Evolutionary conservation across 768 basidiomycete species (phyloP).

Genomic region (Strobilomyces dryophilus): DNA sequence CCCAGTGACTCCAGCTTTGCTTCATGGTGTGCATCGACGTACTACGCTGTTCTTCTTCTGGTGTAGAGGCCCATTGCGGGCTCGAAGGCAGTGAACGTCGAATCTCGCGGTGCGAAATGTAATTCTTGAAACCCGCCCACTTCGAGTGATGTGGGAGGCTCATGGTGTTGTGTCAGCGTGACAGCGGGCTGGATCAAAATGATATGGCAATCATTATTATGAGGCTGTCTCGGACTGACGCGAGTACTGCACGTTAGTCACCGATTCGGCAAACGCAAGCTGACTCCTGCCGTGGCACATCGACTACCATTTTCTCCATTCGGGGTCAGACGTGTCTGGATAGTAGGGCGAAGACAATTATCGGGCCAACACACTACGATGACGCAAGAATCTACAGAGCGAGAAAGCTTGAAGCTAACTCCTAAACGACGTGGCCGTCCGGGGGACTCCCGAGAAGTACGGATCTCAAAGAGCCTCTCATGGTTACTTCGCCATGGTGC

Average conservation of each 20-base stretch:
- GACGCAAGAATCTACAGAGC: slow-evolving; percentile 6
- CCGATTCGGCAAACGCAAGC: not conserved
- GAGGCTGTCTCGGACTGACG: slow-evolving; percentile 6
- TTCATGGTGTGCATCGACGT: slow-evolving; percentile 18
- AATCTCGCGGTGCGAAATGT: slow-evolving; percentile 43
- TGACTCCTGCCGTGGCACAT: too few species aligned
- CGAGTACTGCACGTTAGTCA: too few species aligned
- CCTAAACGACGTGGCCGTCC: slow-evolving; percentile 56
- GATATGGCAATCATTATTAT: slow-evolving; percentile 1
- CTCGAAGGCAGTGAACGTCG: slow-evolving; percentile 25
- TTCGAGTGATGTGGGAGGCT: slow-evolving; percentile 30
- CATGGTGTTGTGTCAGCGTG: slow-evolving; percentile 14
- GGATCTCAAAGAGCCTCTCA: slow-evolving; percentile 81
- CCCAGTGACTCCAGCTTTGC: slow-evolving; percentile 61
- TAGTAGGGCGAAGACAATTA: not conserved
- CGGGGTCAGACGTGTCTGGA: not conserved
- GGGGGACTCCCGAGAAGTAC: slow-evolving; percentile 62
- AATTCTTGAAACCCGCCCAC: slow-evolving; percentile 42
- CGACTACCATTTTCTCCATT: not conserved
- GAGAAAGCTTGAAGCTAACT: slow-evolving; percentile 14
- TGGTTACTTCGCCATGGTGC: slow-evolving; percentile 94
- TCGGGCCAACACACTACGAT: slow-evolving; percentile 8
- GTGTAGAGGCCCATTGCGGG: slow-evolving; percentile 1
- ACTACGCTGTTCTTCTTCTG: slow-evolving; percentile 22
- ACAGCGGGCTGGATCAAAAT: slow-evolving; percentile 6